Conservation (phyloP, 1,139 yeast genomes). For the Saccharomycopsis crataegensis region DNA sequence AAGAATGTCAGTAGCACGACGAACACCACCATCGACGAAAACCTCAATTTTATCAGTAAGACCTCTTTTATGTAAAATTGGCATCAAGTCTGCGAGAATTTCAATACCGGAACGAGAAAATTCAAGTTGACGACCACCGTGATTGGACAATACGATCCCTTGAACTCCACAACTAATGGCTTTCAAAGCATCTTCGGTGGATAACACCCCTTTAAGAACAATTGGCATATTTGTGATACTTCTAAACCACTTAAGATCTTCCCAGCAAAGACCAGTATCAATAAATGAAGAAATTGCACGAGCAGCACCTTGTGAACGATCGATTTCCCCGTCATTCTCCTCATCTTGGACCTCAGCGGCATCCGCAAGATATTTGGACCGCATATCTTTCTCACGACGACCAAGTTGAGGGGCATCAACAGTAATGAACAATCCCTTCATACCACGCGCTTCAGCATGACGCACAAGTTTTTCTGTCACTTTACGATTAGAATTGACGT, state of each 20-base stretch:
- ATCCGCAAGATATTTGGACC: slow-evolving; percentile 21
- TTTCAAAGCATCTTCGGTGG: slow-evolving; percentile 46
- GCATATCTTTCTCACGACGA: slow-evolving; percentile 46
- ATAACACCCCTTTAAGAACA: slow-evolving; percentile 46
- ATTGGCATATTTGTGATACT: slow-evolving; percentile 44
- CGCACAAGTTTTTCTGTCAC: slow-evolving; percentile 53
- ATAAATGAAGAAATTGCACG: slow-evolving; percentile 41
- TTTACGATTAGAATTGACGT: slow-evolving; percentile 67
- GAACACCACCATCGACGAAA: slow-evolving; percentile 56
- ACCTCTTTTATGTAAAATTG: slow-evolving; percentile 41
- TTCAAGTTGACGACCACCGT: slow-evolving; percentile 72
- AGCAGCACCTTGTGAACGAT: slow-evolving; percentile 78
- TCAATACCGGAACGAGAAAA: slow-evolving; percentile 62
- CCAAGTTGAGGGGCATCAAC: slow-evolving; percentile 67
- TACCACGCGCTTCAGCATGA: slow-evolving; percentile 69
- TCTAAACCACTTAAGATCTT: slow-evolving; percentile 32
- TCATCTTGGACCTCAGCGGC: slow-evolving; percentile 22
- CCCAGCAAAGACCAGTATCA: slow-evolving; percentile 29
- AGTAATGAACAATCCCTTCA: slow-evolving; percentile 52
- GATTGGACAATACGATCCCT: slow-evolving; percentile 61
- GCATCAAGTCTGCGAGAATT: slow-evolving; percentile 57
- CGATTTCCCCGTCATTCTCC: slow-evolving; percentile 36
- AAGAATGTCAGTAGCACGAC: slow-evolving; percentile 61
- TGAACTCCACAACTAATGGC: slow-evolving; percentile 50
- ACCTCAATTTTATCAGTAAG: slow-evolving; percentile 41